Evolutionary conservation across 2,329 filamentous ascomycete genomes (phyloP), one percentile per base, ranked within the genome.

Genomic region (Dactylellina parvicollis): DNA sequence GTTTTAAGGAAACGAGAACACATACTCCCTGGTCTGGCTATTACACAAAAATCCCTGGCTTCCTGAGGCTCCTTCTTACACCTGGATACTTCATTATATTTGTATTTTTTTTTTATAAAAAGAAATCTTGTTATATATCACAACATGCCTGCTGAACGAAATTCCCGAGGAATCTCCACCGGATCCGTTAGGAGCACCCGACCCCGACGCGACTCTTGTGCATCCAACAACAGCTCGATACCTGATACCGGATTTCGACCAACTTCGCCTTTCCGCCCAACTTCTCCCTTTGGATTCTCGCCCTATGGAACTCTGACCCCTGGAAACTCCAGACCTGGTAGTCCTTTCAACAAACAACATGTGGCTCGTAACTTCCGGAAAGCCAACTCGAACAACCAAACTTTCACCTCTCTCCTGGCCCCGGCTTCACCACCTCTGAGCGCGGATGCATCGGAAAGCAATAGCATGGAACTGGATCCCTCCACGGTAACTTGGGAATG

Each of bases 401-500:
- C 46, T 0, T 74, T 74, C 55, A 67, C 62, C 16, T 61, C 70
- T 38, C 40, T 74, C 22, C 20, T 74, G 54, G 61, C 70, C 30
- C 70, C 70, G 30, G 52, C 60, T 9, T 74, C 70, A 30, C 56
- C 70, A 44, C 60, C 61, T 40, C 56, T 62, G 30, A 61, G 56
- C 47, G 60, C 70, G 70, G 70, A 62, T 67, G 70, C 26, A 32
- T 52, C 61, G 34, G 62, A 59, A 67, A 62, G 60, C 62, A 67
- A 66, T 67, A 74, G 61, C 56, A 66, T 67, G 70, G 70, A 74
- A 56, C 28, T 67, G 61, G 61, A 74, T 22, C 62, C 70, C 32
- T 66, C 70, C 30, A 77, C 76, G 5, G 72, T 77, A 9, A 77
- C 77, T 36, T 78, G 77, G 77, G 77, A 78, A 46, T 77, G 76